A percentile compares a stretch with the other conserved stretches of the same genome.
phyloP scores from a whole-genome alignment of 495 filamentous ascomycete species.

The Trichoderma erinaceum region DNA sequence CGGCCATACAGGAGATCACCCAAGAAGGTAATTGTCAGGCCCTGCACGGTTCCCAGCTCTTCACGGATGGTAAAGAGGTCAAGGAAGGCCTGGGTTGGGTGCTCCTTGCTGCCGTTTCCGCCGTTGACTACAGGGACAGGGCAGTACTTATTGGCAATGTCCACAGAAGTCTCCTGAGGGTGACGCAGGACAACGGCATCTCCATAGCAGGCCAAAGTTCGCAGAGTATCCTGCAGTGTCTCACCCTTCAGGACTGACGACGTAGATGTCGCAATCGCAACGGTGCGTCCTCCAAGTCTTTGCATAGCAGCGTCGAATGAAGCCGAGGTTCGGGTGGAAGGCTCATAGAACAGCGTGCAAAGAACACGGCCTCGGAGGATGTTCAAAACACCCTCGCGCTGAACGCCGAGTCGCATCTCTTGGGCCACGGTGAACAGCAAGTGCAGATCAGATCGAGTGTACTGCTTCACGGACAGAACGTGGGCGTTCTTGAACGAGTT shows the following conservation, averaged over 20 bases:
- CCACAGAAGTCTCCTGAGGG: conserved; percentile 70
- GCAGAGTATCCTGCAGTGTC: conserved; percentile 83
- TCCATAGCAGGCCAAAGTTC: conserved; percentile 87
- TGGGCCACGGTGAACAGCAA: conserved; percentile 91
- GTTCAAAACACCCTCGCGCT: conserved; percentile 82
- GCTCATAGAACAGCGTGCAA: conserved; percentile 93
- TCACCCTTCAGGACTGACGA: conserved; percentile 92
- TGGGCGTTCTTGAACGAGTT: conserved; percentile 82
- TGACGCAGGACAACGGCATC: conserved; percentile 94
- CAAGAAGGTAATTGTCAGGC: conserved; percentile 89
- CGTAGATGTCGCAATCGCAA: conserved; percentile 68
- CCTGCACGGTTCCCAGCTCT: conserved; percentile 89
- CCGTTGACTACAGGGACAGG: conserved; percentile 92
- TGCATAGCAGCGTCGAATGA: conserved; percentile 99
- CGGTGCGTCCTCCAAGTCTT: conserved; percentile 77
- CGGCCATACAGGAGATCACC: conserved; percentile 91
- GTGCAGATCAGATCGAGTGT: conserved; percentile 79
- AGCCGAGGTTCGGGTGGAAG: conserved; percentile 88
- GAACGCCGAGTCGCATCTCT: conserved; percentile 90
- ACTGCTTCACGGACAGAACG: conserved; percentile 84
- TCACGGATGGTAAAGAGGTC: conserved; percentile 98
- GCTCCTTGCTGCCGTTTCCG: conserved; percentile 89
- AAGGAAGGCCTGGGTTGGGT: conserved; percentile 97
- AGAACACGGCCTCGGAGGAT: conserved; percentile 80
- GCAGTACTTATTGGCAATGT: conserved; percentile 75